Conservation (phyloP, 805 yeast species). For the Komagataella pastoris region DNA sequence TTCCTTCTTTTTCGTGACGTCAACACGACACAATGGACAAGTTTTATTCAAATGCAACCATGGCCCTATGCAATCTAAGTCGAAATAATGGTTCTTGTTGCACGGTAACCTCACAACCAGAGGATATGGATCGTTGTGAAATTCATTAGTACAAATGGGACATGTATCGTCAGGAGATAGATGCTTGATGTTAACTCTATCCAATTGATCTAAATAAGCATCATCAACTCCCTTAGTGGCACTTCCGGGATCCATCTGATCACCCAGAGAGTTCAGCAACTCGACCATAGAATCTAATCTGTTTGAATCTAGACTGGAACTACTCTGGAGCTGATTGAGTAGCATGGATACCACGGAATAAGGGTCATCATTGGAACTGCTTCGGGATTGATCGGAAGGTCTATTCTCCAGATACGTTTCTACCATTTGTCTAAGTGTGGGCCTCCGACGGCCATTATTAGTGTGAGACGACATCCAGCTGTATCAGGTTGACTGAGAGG, state of each 20-base stretch:
- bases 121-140: conserved; percentile 63
- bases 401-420: background rate
- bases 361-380: background rate
- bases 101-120: conserved; percentile 70
- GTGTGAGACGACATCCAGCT: background rate
- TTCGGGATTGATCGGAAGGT: background rate
- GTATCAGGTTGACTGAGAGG: background rate
- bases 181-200: conserved; percentile 39
- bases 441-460: background rate
- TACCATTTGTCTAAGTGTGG: background rate
- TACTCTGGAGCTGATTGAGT: background rate
- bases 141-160: conserved; percentile 73
- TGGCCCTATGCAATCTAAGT: conserved; percentile 80
- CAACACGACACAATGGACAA: conserved; percentile 80
- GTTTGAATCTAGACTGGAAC: background rate
- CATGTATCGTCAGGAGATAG: conserved; percentile 45
- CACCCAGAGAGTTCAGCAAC: background rate
- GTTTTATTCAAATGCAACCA: conserved; percentile 69
- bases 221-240: conserved; percentile 44
- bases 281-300: background rate
- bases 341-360: background rate
- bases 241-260: background rate
- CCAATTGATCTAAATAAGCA: conserved; percentile 62
- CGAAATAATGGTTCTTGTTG: conserved; percentile 56
- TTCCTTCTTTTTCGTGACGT: conserved; percentile 38